Base-by-base conservation (phyloP, 352 stramenopile species). In the Phytophthora macrochlamydospora region DNA sequence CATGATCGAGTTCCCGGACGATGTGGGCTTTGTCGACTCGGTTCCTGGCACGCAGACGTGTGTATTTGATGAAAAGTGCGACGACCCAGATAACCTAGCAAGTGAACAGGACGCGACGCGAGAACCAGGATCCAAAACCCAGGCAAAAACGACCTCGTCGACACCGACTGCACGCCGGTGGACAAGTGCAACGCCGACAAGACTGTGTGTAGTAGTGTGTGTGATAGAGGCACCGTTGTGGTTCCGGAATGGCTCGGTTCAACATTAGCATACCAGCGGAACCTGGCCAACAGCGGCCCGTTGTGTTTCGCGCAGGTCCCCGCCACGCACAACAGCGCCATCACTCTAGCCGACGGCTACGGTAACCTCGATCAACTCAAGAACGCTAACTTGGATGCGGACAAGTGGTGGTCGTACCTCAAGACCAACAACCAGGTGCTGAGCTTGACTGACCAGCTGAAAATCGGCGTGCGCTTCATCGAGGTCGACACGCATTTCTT, bases 381-480 rank as follows among this genome's bases (percentile, higher is more conserved):
- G 55, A 86, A 89, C 57, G 46, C 56, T 7, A 81, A 85, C 31
- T 43, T 85, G 46, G 67, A 75, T 54, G 30, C 52, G 6, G 67
- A 73, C 24, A 89, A 86, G 55, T 51, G 62, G 43, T 85, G 78
- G 62, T 83, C 75, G 37, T 89, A 76, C 51, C 71, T 88, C 40
- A 85, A 87, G 71, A 91, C 83, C 4, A 89, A 88, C 73, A 87
- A 91, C 59, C 78, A 91, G 48, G 66, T 85, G 43, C 68, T 90
- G 14, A 87, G 78, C 58, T 46, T 92, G 14, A 82, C 75, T 2
- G 83, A 92, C 59, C 81, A 90, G 65, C 66, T 92, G 12, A 73
- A 81, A 44, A 70, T 92, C 31, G 81, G 83, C 24, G 76, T 90
- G 49, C 79, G 83, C 5, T 87, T 71, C 35, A 30, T 91, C n/a